Base-by-base conservation (phyloP, 176 grass and related monocot genomes). In the Phoenix dactylifera region DNA sequence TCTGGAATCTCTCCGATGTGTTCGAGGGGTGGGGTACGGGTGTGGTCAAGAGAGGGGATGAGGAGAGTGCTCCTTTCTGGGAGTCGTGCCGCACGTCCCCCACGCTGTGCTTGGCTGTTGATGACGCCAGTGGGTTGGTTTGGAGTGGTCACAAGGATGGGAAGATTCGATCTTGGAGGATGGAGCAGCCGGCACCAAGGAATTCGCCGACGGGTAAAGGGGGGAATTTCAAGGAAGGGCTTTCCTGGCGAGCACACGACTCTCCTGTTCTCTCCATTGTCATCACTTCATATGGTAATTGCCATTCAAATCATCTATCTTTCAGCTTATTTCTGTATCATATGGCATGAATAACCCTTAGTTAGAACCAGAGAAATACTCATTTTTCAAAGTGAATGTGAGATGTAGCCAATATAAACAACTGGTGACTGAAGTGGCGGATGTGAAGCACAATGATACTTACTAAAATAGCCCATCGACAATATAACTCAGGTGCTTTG, bases 121-220 rank as follows among this genome's bases (percentile, higher is more conserved):
- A 95, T 69, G 68, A 63, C 1, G 72, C 54, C 24, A 85, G 60
- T 24, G 57, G 72, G 44, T n/a, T 95, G 58, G 72, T 95, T 55
- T 95, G 89, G 89, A 95, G 85, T 71, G 89, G 89, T 16, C 89
- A 89, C 35, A 12, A 32, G 24, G 70, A 85, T 54, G 89, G 89
- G 26, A 60, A 65, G 71, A 77, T 95, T 61, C 72, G 84, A 65
- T 72, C 69, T 3, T 95, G 89, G 89, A 64, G 26, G 29, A 63
- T 59, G 26, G 61, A 79, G 12, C 49, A 54, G 50, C 50, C 24
- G 50, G 16, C 64, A 7, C 12, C 7, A 16, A n/a, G 15, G 5
- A 67, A 67, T 28, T 67, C 16, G 50, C 12, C 23, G 24, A 12
- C 56, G 14, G 75, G 55, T 39, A 59, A 62, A 32, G 60, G 58